Evolutionary conservation across 352 stramenopile species (phyloP).

Genomic region (Blastocystis sp.): DNA sequence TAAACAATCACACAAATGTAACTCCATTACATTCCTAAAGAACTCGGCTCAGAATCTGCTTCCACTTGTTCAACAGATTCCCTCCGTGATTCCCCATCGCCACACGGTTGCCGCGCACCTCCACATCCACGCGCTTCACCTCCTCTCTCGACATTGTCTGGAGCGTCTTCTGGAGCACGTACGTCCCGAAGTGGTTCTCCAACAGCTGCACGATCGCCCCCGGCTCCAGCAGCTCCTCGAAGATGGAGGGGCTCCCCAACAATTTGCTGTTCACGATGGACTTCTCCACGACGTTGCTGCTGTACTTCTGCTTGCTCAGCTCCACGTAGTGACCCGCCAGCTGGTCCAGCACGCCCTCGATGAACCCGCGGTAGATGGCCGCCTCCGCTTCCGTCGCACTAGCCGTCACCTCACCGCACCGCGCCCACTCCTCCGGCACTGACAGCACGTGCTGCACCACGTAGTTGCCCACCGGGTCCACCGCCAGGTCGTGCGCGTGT

Average conservation of each 20-base stretch:
- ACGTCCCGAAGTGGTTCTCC: constrained; percentile 55
- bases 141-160: constrained; percentile 18
- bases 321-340: constrained; percentile 49
- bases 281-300: background rate
- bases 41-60: constrained; percentile 54
- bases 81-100: background rate
- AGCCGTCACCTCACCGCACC: too few relatives aligned
- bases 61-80: constrained; percentile 57
- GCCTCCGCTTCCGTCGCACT: background rate
- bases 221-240: constrained; percentile 25
- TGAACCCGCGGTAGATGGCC: background rate
- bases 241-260: constrained; percentile 11
- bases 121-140: background rate
- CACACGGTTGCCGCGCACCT: background rate
- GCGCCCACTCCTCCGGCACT: constrained; percentile 1
- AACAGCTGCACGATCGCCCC: constrained; percentile 24
- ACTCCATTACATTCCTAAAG: constrained; percentile 43
- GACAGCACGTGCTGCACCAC: constrained; percentile 59
- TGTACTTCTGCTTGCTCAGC: constrained; percentile 62
- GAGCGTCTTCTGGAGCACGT: constrained; percentile 59
- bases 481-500: constrained; percentile 24
- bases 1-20: constrained; percentile 27
- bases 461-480: constrained; percentile 55
- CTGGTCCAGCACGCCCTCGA: background rate
- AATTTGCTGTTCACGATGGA: constrained; percentile 29